Percentiles rank a stretch among this genome's conserved stretches.
phyloP scores from a whole-genome alignment of 2,329 filamentous ascomycete species.

The Ilyonectria mors-panacis region DNA sequence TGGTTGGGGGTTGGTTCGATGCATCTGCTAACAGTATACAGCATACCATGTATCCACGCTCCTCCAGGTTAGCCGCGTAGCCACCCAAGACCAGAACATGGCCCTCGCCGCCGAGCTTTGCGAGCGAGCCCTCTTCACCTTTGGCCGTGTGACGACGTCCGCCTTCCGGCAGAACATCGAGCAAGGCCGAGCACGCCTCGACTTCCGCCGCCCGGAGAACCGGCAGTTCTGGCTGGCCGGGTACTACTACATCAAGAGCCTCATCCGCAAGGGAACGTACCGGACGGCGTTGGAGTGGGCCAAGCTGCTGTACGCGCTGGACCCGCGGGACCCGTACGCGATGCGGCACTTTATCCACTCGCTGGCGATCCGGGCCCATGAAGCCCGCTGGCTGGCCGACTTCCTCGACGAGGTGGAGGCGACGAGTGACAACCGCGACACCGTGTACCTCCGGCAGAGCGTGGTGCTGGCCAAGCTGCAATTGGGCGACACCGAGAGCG shows the following conservation, averaged over 20 bases:
- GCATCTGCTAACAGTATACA: slow-evolving; percentile 43
- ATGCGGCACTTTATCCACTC: slow-evolving; percentile 87
- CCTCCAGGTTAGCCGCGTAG: slow-evolving; percentile 93
- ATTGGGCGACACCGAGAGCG: slow-evolving; percentile 75
- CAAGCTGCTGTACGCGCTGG: slow-evolving; percentile 84
- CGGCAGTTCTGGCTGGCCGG: slow-evolving; percentile 92
- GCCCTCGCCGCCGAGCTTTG: slow-evolving; percentile 88
- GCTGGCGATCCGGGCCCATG: slow-evolving; percentile 84
- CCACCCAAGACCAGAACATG: slow-evolving; percentile 91
- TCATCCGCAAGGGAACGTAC: slow-evolving; percentile 93
- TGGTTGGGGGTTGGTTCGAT: no score
- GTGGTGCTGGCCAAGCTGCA: slow-evolving; percentile 83
- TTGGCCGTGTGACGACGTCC: slow-evolving; percentile 90
- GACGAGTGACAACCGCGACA: slow-evolving; percentile 58
- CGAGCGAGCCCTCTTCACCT: slow-evolving; percentile 92
- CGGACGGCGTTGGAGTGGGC: slow-evolving; percentile 95
- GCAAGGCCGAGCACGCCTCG: slow-evolving; percentile 83
- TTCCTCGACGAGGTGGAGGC: slow-evolving; percentile 67
- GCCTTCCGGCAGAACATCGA: slow-evolving; percentile 83
- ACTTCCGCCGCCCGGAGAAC: slow-evolving; percentile 88
- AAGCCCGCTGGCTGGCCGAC: slow-evolving; percentile 82
- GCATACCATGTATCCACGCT: slow-evolving; percentile 94
- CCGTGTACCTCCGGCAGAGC: slow-evolving; percentile 82
- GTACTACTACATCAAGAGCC: slow-evolving; percentile 88
- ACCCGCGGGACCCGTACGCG: slow-evolving; percentile 86